A percentile compares a stretch with the other conserved stretches of the same genome.
Conservation (phyloP, 73 alveolate genomes). For the Tetrahymena malaccensis region DNA sequence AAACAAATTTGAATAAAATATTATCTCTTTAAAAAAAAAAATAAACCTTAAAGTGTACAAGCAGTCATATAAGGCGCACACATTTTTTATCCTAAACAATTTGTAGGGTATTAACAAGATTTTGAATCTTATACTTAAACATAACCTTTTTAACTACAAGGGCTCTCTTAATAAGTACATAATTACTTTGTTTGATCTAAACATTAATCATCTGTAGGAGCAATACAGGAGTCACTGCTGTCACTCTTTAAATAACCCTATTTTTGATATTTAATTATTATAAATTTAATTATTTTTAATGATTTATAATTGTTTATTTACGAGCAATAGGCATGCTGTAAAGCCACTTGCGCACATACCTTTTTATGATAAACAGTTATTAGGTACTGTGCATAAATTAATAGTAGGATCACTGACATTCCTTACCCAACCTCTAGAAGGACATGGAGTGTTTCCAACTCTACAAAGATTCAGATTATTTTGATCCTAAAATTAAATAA, state of each 20-base stretch:
- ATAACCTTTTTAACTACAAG: not conserved
- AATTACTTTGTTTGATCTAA: not conserved
- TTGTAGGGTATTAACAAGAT: not conserved
- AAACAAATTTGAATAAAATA: not conserved
- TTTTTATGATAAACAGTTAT: not conserved
- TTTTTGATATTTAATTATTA: not conserved
- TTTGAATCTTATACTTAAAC: not conserved
- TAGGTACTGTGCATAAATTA: not conserved
- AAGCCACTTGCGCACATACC: not conserved
- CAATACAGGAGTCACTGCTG: not conserved
- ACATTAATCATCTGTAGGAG: not conserved
- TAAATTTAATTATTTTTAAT: not conserved
- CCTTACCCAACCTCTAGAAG: not conserved
- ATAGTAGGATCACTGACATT: not conserved
- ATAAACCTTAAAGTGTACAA: not conserved
- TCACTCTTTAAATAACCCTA: not conserved
- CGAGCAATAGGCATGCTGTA: not conserved
- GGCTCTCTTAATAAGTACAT: not conserved
- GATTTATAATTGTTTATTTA: not conserved
- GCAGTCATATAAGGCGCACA: not conserved
- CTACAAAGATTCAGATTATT: not conserved
- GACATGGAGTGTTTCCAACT: not conserved
- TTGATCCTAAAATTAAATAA: not conserved
- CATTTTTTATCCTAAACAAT: not conserved
- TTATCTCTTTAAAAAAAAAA: not conserved